Conservation (phyloP, 257 asterid genomes). For the Primulina tabacum region DNA sequence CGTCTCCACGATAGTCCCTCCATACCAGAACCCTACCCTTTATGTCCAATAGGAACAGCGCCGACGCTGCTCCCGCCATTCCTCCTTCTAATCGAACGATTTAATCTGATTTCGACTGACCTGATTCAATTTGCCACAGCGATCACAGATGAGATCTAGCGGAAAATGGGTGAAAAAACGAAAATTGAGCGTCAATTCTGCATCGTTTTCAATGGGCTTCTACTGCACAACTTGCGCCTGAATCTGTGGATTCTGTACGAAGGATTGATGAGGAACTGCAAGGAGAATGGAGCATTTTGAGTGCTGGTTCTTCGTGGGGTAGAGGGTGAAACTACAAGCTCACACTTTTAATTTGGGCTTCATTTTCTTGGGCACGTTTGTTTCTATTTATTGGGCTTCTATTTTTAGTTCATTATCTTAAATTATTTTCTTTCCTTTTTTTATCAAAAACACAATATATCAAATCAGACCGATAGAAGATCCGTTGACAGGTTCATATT, state of each 20-base stretch:
- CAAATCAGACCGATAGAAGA: too few species aligned
- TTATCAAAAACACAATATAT: too few species aligned
- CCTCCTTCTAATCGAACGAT: slow-evolving; percentile 14
- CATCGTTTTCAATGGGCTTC: slow-evolving; percentile 15
- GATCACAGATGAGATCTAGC: slow-evolving; percentile 28
- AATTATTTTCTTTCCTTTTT: too few species aligned
- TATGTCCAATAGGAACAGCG: slow-evolving; percentile 97
- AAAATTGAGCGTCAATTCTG: slow-evolving; percentile 19
- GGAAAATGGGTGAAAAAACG: slow-evolving; percentile 21
- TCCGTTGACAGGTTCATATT: too few species aligned
- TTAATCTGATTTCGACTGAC: neutral
- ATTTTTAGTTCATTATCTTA: too few species aligned
- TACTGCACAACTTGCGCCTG: neutral
- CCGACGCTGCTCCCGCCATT: slow-evolving; percentile 99
- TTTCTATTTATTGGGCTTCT: too few species aligned
- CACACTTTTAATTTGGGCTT: too few species aligned
- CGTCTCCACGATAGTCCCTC: slow-evolving; percentile 98
- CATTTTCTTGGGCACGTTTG: too few species aligned
- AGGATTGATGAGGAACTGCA: neutral
- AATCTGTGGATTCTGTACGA: neutral
- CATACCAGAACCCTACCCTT: slow-evolving; percentile 95
- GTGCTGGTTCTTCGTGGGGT: neutral
- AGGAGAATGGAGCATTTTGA: neutral
- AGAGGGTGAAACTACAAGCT: neutral
- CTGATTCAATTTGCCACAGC: too few species aligned